Conservation (phyloP, 805 yeast species). For the Brettanomyces bruxellensis region DNA sequence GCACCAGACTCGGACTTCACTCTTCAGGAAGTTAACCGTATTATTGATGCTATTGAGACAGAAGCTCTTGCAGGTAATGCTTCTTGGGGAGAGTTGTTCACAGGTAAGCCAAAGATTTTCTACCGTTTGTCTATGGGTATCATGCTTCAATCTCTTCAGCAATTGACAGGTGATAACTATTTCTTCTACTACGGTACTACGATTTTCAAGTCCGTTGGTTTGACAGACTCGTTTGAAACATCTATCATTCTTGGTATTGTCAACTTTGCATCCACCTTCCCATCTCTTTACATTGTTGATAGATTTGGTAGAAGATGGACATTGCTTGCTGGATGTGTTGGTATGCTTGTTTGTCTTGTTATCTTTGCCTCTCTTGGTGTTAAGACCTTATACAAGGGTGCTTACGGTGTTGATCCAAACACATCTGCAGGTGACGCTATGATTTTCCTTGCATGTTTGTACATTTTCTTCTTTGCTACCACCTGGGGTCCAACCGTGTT, state of each 20-base stretch:
- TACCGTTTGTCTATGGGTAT: conserved; percentile 50
- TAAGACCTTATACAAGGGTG: conserved; percentile 32
- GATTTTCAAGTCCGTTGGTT: conserved; percentile 47
- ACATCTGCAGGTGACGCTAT: conserved; percentile 48
- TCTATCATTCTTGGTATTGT: conserved; percentile 47
- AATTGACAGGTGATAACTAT: conserved; percentile 53
- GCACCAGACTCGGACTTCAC: conserved; percentile 45
- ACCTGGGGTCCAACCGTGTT: conserved; percentile 70
- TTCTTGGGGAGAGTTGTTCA: conserved; percentile 52
- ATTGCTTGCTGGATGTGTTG: conserved; percentile 38
- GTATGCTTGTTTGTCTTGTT: conserved; percentile 47
- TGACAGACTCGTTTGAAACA: conserved; percentile 44
- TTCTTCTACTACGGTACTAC: conserved; percentile 59
- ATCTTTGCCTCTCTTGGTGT: conserved; percentile 54
- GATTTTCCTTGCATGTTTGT: conserved; percentile 57
- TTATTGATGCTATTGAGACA: conserved; percentile 52
- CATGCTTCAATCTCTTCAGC: conserved; percentile 51
- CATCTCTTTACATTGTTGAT: conserved; percentile 43
- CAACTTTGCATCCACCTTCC: conserved; percentile 45
- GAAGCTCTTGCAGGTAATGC: conserved; percentile 59
- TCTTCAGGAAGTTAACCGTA: conserved; percentile 41
- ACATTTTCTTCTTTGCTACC: conserved; percentile 56
- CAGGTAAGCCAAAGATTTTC: conserved; percentile 56
- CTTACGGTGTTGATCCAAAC: conserved; percentile 29
- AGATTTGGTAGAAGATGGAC: conserved; percentile 44